Conservation (phyloP, 2,329 filamentous ascomycete species). For the Paraphoma sp. region DNA sequence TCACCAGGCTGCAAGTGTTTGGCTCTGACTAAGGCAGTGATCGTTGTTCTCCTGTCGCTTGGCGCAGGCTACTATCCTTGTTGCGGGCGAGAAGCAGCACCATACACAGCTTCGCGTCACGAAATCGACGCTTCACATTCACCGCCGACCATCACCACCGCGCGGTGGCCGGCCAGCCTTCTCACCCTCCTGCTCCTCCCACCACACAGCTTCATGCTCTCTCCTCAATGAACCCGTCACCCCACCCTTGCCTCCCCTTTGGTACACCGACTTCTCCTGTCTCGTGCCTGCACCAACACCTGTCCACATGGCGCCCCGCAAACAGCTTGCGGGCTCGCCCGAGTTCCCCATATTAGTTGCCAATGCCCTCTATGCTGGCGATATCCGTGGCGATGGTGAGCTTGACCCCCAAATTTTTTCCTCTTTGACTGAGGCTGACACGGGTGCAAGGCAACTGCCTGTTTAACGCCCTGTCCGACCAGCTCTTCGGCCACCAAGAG, state of each 20-base stretch:
- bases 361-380: constrained; percentile 64
- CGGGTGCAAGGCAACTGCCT: constrained; percentile 67
- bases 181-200: constrained; percentile 7
- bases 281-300: constrained; percentile 30
- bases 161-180: constrained; percentile 30
- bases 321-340: constrained; percentile 35
- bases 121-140: constrained; percentile 24
- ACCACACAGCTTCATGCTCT: constrained; percentile 9
- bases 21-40: constrained; percentile 12
- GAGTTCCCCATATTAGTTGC: constrained; percentile 64
- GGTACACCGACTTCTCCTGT: constrained; percentile 40
- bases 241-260: constrained; percentile 31
- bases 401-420: constrained; percentile 24
- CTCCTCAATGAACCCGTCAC: constrained; percentile 36
- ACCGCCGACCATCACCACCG: constrained; percentile 32
- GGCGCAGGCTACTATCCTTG: constrained; percentile 10
- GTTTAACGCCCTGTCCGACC: constrained; percentile 72
- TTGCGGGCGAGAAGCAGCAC: neutral
- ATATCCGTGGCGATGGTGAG: constrained; percentile 69
- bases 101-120: constrained; percentile 40
- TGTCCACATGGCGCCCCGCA: constrained; percentile 41
- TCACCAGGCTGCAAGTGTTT: constrained; percentile 4
- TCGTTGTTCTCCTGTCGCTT: constrained; percentile 13
- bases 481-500: constrained; percentile 67
- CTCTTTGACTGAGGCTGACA: constrained; percentile 22